Evolutionary conservation across 441 rosid genomes (phyloP).

Genomic region (Lepidium campestre): DNA sequence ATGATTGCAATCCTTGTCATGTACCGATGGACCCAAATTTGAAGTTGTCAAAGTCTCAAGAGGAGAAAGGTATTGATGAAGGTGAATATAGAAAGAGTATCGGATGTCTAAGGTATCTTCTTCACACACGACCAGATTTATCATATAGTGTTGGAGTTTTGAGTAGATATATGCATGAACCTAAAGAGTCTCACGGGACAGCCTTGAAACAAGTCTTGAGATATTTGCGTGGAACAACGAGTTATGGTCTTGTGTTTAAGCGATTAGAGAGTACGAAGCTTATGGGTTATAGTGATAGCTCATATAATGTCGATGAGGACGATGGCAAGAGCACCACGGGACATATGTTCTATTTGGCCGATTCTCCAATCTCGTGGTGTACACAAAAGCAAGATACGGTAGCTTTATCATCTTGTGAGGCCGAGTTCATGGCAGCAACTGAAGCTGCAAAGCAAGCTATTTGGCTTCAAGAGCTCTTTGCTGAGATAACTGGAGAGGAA

Average conservation of each 20-base stretch:
- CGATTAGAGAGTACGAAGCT: neutral
- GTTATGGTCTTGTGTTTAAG: neutral
- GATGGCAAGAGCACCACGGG: neutral
- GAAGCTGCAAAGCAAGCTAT: neutral
- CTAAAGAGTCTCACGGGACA: neutral
- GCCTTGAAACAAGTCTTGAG: neutral
- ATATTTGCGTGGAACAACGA: neutral
- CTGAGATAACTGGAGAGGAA: accelerated
- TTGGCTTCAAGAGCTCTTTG: neutral
- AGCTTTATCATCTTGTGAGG: neutral
- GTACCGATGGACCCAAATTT: neutral
- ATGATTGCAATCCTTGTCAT: neutral
- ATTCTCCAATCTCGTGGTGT: neutral
- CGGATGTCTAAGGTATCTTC: neutral
- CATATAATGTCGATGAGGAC: neutral
- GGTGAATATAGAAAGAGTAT: neutral
- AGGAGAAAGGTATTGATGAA: neutral
- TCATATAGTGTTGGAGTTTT: neutral
- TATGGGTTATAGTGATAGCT: neutral
- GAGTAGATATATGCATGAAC: neutral
- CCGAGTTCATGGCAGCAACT: neutral
- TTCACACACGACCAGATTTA: neutral
- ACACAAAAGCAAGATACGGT: neutral
- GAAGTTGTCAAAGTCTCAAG: neutral
- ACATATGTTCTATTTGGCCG: accelerated